Evolutionary conservation across 768 basidiomycete genomes (phyloP).

Genomic region (Chalciporus pseudorubinellus): DNA sequence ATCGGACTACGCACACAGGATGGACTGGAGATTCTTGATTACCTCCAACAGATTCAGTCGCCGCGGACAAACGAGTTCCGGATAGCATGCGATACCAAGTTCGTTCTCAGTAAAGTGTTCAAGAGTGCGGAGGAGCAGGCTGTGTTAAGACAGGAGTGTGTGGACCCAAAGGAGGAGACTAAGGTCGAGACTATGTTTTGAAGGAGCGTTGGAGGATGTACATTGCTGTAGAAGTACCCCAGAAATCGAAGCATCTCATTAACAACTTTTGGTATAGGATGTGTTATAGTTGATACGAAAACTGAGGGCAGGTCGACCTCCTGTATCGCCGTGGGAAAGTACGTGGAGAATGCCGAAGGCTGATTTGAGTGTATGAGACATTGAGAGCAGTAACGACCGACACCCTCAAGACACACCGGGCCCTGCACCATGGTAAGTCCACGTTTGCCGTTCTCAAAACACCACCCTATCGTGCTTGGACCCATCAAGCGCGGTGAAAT

Average conservation of each 20-base stretch:
- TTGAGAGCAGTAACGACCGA: slow-evolving; percentile 18
- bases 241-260: no score
- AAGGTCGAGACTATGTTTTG: slow-evolving; percentile 26
- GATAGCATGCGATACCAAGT: slow-evolving; percentile 48
- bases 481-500: background rate
- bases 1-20: slow-evolving; percentile 44
- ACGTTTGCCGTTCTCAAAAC: background rate
- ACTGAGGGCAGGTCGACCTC: slow-evolving; percentile 29
- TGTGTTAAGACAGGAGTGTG: slow-evolving; percentile 31
- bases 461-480: background rate
- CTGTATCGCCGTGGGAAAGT: slow-evolving; percentile 18
- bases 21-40: slow-evolving; percentile 45
- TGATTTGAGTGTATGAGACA: background rate
- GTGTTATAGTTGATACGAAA: no score
- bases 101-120: slow-evolving; percentile 66
- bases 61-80: slow-evolving; percentile 61
- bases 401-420: slow-evolving; percentile 21
- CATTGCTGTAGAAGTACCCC: background rate
- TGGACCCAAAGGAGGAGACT: slow-evolving; percentile 20
- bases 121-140: slow-evolving; percentile 52
- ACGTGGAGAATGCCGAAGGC: slow-evolving; percentile 20
- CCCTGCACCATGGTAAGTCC: slow-evolving; percentile 31
- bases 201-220: background rate
- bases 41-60: slow-evolving; percentile 51
- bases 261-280: no score